Evolutionary conservation across 192 early-diverging fungal genomes (phyloP).

Genomic region (Mortierella antarctica): DNA sequence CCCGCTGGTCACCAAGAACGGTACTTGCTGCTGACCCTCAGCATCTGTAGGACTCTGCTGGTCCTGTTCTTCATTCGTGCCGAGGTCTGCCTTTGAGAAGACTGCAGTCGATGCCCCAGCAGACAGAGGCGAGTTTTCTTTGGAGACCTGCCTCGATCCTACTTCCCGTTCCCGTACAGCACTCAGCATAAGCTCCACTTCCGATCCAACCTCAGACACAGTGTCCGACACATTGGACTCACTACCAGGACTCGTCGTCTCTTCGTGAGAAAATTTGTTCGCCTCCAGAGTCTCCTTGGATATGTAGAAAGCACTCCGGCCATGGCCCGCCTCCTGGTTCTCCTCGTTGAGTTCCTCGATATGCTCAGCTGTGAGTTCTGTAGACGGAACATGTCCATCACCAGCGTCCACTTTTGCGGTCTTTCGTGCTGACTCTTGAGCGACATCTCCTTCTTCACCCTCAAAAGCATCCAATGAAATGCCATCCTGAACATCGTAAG

Average conservation of each 20-base stretch:
- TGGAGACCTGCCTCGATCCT: slow-evolving; percentile 19
- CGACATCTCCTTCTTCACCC: neutral
- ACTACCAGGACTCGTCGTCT: neutral
- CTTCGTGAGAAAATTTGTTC: neutral
- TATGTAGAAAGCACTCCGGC: neutral
- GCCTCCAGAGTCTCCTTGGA: neutral
- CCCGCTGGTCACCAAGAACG: no score
- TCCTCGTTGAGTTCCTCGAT: neutral
- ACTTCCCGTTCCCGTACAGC: slow-evolving; percentile 40
- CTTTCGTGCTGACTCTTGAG: neutral
- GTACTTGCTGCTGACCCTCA: no score
- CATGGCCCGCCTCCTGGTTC: neutral
- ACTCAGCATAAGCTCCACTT: slow-evolving; percentile 43
- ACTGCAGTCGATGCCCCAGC: no score
- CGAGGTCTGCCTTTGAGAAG: neutral
- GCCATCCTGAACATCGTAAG: neutral
- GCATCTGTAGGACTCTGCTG: neutral
- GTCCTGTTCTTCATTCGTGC: neutral
- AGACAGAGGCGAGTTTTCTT: neutral
- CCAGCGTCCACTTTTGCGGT: neutral
- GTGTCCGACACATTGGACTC: slow-evolving; percentile 16
- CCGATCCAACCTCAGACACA: slow-evolving; percentile 41
- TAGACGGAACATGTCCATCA: no score
- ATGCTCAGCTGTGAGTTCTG: neutral
- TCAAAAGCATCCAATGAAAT: neutral